phyloP scores from a whole-genome alignment of 2,329 filamentous ascomycete species.

The Pseudogymnoascus verrucosus region DNA sequence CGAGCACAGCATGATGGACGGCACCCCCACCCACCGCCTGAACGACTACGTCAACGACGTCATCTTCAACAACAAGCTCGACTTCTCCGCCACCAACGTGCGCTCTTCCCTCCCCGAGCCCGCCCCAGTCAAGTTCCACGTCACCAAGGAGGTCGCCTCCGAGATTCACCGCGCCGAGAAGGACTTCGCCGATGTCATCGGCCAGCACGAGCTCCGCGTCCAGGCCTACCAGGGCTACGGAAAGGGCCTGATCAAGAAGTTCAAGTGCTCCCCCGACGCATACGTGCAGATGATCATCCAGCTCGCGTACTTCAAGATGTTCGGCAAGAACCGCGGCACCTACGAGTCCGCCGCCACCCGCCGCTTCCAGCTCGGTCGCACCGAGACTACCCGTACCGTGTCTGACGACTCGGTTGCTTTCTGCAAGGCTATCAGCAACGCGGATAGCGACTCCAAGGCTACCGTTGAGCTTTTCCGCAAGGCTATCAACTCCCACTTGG shows the following conservation, averaged over 20 bases:
- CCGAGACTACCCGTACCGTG: conserved; percentile 88
- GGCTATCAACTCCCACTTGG: conserved; percentile 72
- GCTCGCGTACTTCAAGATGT: conserved; percentile 97
- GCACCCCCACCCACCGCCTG: conserved; percentile 90
- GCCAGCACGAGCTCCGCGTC: conserved; percentile 81
- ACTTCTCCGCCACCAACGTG: conserved; percentile 69
- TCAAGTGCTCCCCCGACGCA: conserved; percentile 94
- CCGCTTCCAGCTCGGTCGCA: conserved; percentile 92
- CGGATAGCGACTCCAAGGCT: conserved; percentile 52
- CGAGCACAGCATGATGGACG: conserved; percentile 99
- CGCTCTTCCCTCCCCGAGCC: conserved; percentile 83
- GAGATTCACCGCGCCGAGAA: conserved; percentile 72
- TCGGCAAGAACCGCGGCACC: conserved; percentile 92
- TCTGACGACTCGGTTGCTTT: conserved; percentile 88
- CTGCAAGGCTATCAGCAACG: conserved; percentile 77
- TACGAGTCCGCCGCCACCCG: conserved; percentile 95
- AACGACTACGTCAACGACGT: conserved; percentile 91
- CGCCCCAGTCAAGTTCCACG: conserved; percentile 64
- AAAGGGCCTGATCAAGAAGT: conserved; percentile 98
- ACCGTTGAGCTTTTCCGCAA: conserved; percentile 71
- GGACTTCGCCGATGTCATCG: conserved; percentile 76
- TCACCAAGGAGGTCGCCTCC: conserved; percentile 63
- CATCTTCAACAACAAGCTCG: conserved; percentile 91
- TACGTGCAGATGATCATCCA: conserved; percentile 99
- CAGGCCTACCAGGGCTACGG: conserved; percentile 97